Percentiles rank a stretch among this genome's conserved stretches.
Conservation (phyloP, 371 early-diverging fungal genomes). For the Mucor irregularis region DNA sequence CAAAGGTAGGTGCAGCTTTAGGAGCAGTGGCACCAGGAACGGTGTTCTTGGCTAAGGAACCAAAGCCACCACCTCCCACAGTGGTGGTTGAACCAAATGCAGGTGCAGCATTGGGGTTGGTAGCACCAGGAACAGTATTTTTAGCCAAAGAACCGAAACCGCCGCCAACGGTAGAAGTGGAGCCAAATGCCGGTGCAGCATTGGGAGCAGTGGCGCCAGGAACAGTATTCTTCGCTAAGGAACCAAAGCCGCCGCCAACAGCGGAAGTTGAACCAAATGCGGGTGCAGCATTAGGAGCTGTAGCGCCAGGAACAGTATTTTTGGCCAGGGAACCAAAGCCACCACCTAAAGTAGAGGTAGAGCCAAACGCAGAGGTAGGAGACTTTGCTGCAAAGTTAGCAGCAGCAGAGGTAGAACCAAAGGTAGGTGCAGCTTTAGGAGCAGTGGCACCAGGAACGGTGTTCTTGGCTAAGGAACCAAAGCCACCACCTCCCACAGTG, state of each 20-base stretch:
- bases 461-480: constrained; percentile 10
- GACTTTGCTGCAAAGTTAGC: neutral
- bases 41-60: neutral
- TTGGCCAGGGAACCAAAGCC: constrained; percentile 4
- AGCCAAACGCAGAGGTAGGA: constrained; percentile 7
- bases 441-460: neutral
- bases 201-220: constrained; percentile 1
- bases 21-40: neutral
- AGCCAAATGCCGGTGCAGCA: constrained; percentile 19
- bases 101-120: neutral
- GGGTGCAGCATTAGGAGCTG: neutral
- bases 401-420: constrained; percentile 7
- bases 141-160: constrained; percentile 8
- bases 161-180: constrained; percentile 4
- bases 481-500: constrained; percentile 1
- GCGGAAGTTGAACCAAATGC: constrained; percentile 21
- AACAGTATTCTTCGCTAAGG: constrained; percentile 19
- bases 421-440: constrained; percentile 11
- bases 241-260: constrained; percentile 21
- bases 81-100: constrained; percentile 5
- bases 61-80: constrained; percentile 13
- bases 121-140: constrained; percentile 1
- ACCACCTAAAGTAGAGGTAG: constrained; percentile 8
- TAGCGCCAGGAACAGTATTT: neutral
- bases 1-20: neutral